Conservation (phyloP, 169 alveolate species). For the Plasmodium chabaudi region DNA sequence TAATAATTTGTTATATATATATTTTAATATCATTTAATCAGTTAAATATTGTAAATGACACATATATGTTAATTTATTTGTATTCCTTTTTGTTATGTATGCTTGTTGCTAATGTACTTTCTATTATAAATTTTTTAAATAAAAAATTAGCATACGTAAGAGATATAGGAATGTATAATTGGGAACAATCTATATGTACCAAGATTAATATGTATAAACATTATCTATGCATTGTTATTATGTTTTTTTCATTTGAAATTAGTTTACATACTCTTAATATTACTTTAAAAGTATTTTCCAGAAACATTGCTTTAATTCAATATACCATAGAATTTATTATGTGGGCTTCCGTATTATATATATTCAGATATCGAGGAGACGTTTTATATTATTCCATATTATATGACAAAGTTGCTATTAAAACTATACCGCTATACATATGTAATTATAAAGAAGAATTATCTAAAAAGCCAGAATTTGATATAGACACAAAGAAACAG, state of each 20-base stretch:
- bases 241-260: constrained; percentile 48
- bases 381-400: constrained; percentile 43
- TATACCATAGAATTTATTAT: constrained; percentile 49
- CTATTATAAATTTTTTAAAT: constrained; percentile 55
- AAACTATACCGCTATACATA: constrained; percentile 43
- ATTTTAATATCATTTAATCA: constrained; percentile 48
- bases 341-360: constrained; percentile 63
- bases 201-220: constrained; percentile 58
- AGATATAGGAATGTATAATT: constrained; percentile 36
- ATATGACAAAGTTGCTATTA: constrained; percentile 23
- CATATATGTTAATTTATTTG: constrained; percentile 23
- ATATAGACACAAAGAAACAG: background rate
- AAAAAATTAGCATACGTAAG: constrained; percentile 52
- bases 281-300: constrained; percentile 8
- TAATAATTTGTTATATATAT: constrained; percentile 49
- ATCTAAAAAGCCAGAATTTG: background rate
- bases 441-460: background rate
- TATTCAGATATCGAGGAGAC: constrained; percentile 52
- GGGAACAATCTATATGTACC: constrained; percentile 38
- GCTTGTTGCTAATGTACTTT: constrained; percentile 22
- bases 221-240: constrained; percentile 14
- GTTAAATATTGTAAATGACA: constrained; percentile 10
- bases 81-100: constrained; percentile 14
- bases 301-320: constrained; percentile 34
- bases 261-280: constrained; percentile 23